phyloP scores from a whole-genome alignment of 1,284 basidiomycete genomes.

The Microbotryomycetes sp. region DNA sequence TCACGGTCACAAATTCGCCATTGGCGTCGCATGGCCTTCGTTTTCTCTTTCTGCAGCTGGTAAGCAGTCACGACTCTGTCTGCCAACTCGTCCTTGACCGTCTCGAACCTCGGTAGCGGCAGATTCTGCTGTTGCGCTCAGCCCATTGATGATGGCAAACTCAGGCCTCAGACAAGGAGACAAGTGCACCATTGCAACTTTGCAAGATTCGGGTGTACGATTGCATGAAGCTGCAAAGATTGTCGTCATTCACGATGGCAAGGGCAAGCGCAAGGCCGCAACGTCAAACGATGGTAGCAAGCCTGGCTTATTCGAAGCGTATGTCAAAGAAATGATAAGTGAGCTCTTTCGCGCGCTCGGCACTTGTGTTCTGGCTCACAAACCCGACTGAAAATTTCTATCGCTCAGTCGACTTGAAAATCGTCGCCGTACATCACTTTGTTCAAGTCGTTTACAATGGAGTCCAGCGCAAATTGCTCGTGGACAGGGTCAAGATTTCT shows the following conservation, averaged over 20 bases:
- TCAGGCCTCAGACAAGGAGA: slow-evolving; percentile 22
- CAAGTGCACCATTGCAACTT: slow-evolving; percentile 20
- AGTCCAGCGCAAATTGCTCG: slow-evolving; percentile 49
- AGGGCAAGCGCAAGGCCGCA: slow-evolving; percentile 3
- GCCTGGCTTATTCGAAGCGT: slow-evolving; percentile 42
- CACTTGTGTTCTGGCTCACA: not conserved
- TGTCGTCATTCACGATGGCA: slow-evolving; percentile 21
- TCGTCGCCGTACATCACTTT: slow-evolving; percentile 55
- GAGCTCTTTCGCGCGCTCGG: slow-evolving; percentile 28
- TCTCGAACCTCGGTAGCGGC: not conserved
- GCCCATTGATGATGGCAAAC: slow-evolving; percentile 28
- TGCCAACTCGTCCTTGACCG: not conserved
- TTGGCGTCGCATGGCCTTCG: slow-evolving; percentile 37
- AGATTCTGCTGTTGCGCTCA: slow-evolving; percentile 21
- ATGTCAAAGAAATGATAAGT: slow-evolving; percentile 44
- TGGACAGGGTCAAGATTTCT: slow-evolving; percentile 34
- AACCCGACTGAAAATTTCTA: not conserved
- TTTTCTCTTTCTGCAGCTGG: slow-evolving; percentile 30
- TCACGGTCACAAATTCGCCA: slow-evolving; percentile 25
- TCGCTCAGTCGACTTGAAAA: slow-evolving; percentile 62
- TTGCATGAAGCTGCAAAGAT: slow-evolving; percentile 35
- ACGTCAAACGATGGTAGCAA: slow-evolving; percentile 5
- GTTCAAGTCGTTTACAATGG: slow-evolving; percentile 61
- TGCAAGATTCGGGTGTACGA: slow-evolving; percentile 23
- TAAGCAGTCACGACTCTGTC: slow-evolving; percentile 3